These are phyloP conservation scores for Zizania palustris DNA, from an alignment of 202 grass and related monocot species.

Conservation along the genomic window DNA sequence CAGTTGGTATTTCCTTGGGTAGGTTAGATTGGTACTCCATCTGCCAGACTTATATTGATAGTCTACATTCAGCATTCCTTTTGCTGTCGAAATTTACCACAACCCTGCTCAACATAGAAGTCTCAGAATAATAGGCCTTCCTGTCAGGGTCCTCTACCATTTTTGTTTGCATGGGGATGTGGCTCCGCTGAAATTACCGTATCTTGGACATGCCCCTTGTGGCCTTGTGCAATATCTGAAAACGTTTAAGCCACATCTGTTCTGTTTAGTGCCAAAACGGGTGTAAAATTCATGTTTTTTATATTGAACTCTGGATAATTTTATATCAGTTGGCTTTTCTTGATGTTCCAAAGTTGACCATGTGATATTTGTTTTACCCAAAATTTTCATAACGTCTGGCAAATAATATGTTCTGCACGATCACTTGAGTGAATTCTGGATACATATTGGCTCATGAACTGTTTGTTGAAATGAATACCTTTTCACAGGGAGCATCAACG, in stretches of 20 bases:
- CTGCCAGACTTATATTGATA: conserved; percentile 11
- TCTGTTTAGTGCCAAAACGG: background rate
- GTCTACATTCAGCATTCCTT: background rate
- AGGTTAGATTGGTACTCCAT: background rate
- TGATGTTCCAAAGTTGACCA: background rate
- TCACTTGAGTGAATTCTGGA: background rate
- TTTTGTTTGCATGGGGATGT: conserved; percentile 16
- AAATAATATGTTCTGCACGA: conserved; percentile 4
- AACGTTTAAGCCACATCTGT: conserved; percentile 22
- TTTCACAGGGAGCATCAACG: conserved; percentile 81
- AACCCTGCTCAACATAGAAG: conserved; percentile 17
- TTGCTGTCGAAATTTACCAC: background rate
- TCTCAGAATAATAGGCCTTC: conserved; percentile 9
- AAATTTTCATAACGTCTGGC: background rate
- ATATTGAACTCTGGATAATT: background rate
- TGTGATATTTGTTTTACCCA: conserved; percentile 22
- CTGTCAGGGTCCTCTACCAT: background rate
- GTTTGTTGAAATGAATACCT: conserved; percentile 32
- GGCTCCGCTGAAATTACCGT: background rate
- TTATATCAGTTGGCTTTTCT: background rate
- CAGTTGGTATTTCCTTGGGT: background rate
- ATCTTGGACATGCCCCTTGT: background rate
- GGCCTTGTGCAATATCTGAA: background rate
- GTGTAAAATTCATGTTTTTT: background rate
- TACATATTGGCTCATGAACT: conserved; percentile 17